Conservation (phyloP, 768 basidiomycete species). For the Pleurotus citrinopileatus region DNA sequence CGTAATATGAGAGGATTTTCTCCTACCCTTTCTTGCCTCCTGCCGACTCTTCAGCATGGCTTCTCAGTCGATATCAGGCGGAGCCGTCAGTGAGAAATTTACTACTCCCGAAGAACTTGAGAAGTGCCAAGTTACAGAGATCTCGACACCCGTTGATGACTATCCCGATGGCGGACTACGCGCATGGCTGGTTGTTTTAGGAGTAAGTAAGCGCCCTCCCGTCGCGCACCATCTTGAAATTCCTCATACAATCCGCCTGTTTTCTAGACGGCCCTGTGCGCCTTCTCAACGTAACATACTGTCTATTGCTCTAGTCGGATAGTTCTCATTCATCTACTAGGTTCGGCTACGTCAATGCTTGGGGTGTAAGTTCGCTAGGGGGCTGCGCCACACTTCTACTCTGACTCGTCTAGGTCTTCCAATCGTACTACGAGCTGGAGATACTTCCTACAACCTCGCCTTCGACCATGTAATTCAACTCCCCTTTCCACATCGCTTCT, state of each 20-base stretch:
- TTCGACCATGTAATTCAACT: conserved; percentile 48
- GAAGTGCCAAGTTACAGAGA: conserved; percentile 1
- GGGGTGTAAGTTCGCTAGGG: conserved; percentile 42
- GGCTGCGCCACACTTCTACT: neutral
- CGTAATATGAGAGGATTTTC: too few species aligned
- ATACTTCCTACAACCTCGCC: conserved; percentile 39
- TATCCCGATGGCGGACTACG: conserved; percentile 38
- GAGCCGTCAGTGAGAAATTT: neutral
- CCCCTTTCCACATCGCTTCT: neutral
- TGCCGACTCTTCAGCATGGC: neutral
- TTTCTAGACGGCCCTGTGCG: conserved; percentile 19
- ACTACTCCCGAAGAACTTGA: neutral
- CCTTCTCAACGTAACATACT: conserved; percentile 37
- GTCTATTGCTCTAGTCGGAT: neutral
- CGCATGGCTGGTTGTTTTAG: conserved; percentile 41
- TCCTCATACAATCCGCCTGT: neutral
- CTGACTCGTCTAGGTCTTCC: conserved; percentile 42
- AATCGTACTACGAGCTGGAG: conserved; percentile 52
- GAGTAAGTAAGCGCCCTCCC: conserved; percentile 24
- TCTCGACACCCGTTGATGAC: conserved; percentile 11
- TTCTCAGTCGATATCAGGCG: neutral
- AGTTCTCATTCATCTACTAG: conserved; percentile 21
- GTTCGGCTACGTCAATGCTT: conserved; percentile 53
- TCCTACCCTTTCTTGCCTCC: neutral
- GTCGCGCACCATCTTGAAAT: neutral